phyloP scores from a whole-genome alignment of 2,329 filamentous ascomycete genomes.

The Cordyceps farinosa region DNA sequence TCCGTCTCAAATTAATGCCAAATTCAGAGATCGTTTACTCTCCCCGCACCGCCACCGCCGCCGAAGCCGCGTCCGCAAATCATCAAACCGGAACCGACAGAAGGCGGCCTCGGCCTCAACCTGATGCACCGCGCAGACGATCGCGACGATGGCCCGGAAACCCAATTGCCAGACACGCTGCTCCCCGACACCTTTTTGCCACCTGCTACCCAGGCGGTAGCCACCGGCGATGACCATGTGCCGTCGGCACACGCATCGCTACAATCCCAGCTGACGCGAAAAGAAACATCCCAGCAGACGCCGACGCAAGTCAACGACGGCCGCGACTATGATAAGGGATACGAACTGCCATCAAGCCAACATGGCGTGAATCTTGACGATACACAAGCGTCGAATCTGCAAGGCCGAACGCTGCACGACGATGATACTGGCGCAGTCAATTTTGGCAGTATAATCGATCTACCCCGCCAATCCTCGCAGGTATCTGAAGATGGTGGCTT shows the following conservation, averaged over 20 bases:
- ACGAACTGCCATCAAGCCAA: slow-evolving; percentile 28
- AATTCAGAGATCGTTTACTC: slow-evolving; percentile 1
- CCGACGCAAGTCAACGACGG: slow-evolving; percentile 55
- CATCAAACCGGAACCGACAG: slow-evolving; percentile 6
- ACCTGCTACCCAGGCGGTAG: slow-evolving; percentile 3
- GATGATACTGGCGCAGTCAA: slow-evolving; percentile 50
- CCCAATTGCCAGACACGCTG: slow-evolving; percentile 19
- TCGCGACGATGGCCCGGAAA: slow-evolving; percentile 4
- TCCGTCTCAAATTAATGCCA: background rate
- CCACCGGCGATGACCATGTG: background rate
- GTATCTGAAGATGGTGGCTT: slow-evolving; percentile 40
- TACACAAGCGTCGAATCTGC: slow-evolving; percentile 29
- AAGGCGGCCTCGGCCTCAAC: background rate
- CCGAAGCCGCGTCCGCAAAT: background rate
- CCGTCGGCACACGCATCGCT: background rate
- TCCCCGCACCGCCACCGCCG: background rate
- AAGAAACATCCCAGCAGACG: slow-evolving; percentile 47
- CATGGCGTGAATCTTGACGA: slow-evolving; percentile 22
- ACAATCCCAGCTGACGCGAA: slow-evolving; percentile 23
- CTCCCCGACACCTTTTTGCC: slow-evolving; percentile 6
- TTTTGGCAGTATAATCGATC: slow-evolving; percentile 38
- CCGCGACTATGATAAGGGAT: slow-evolving; percentile 52
- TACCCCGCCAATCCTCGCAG: slow-evolving; percentile 38
- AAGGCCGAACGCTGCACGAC: slow-evolving; percentile 38
- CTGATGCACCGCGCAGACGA: slow-evolving; percentile 5